These are phyloP conservation scores for Hypoxylon sp. DNA, from an alignment of 2,329 filamentous ascomycete species.

Conservation along the genomic window DNA sequence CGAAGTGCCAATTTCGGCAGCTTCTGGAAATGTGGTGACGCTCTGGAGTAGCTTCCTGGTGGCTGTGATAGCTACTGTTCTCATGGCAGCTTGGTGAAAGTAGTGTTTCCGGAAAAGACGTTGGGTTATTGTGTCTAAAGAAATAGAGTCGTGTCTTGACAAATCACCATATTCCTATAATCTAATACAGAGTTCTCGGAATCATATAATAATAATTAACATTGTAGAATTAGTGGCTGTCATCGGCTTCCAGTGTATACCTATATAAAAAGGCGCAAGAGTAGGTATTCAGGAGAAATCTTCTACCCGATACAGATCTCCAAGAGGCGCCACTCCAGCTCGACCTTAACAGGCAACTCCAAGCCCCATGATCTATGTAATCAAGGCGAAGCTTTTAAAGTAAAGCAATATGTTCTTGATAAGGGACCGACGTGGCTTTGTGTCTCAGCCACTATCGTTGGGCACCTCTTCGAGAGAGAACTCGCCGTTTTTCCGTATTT, in stretches of 20 bases:
- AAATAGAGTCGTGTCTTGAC: not conserved
- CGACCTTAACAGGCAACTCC: not conserved
- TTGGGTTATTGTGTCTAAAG: not conserved
- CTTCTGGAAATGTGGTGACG: not conserved
- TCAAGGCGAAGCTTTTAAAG: not conserved
- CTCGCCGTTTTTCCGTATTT: slow-evolving; percentile 38
- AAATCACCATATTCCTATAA: not conserved
- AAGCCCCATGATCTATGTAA: not conserved
- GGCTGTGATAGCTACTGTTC: slow-evolving; percentile 12
- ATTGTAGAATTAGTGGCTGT: not conserved
- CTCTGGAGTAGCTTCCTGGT: slow-evolving; percentile 26
- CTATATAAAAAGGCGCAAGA: not conserved
- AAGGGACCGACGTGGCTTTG: not conserved
- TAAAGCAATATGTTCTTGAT: not conserved
- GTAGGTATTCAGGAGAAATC: not conserved
- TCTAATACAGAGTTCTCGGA: not conserved
- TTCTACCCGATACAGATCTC: not conserved
- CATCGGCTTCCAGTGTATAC: not conserved
- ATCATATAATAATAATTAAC: not conserved
- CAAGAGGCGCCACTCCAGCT: not conserved
- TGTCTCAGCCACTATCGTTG: not conserved
- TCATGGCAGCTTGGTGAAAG: slow-evolving; percentile 5
- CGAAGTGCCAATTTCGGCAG: slow-evolving; percentile 16
- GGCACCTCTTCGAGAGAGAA: not conserved
- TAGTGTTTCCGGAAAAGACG: not conserved